A percentile compares a stretch with the other conserved stretches of the same genome.
Conservation (phyloP, 306 rosid species). For the Sesbania bispinosa region DNA sequence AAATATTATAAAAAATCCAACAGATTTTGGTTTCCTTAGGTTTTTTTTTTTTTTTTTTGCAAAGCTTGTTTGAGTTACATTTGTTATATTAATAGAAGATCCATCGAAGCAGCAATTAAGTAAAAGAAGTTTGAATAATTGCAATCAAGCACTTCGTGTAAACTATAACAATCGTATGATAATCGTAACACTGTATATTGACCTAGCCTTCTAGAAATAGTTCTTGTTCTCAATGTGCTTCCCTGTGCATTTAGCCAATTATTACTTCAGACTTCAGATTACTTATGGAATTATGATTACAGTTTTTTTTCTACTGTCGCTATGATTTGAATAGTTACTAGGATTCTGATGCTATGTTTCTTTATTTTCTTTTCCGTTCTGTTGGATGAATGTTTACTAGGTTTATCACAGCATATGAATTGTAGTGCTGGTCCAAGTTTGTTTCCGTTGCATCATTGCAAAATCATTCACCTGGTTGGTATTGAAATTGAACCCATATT, state of each 20-base stretch:
- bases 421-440: constrained; percentile 32
- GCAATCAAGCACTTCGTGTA: not conserved
- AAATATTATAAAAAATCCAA: too few relatives aligned
- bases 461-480: constrained; percentile 72
- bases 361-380: not conserved
- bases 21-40: too few relatives aligned
- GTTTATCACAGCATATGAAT: constrained; percentile 54
- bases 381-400: constrained; percentile 3
- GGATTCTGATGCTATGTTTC: not conserved
- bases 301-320: not conserved
- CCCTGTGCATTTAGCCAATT: not conserved
- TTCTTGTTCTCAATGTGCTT: too few relatives aligned
- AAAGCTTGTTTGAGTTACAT: not conserved
- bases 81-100: not conserved
- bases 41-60: too few relatives aligned
- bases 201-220: not conserved
- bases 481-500: constrained; percentile 31
- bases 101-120: not conserved
- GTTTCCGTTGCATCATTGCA: constrained; percentile 64
- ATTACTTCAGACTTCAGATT: not conserved
- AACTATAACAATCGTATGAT: not conserved
- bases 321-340: too few relatives aligned
- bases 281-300: not conserved
- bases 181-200: not conserved
- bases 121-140: not conserved